Evolutionary conservation across 257 asterid genomes (phyloP), one percentile per base, ranked within the genome.

Genomic region (Penstemon newberryi): DNA sequence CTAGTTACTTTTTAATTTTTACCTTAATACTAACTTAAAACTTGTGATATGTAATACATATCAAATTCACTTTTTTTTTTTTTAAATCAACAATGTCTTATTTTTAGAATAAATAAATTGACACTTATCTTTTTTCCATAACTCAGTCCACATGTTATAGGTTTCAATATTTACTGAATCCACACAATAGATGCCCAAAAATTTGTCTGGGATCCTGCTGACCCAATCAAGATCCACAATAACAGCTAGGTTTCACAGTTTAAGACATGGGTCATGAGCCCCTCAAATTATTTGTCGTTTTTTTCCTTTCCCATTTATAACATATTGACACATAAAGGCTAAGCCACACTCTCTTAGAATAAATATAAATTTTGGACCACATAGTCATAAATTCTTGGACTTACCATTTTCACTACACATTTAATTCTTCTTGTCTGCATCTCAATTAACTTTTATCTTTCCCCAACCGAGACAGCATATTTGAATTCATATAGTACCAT

Each of bases 401-500:
- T 19, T 56, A 39, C 51, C 33, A 67, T n/a, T 67, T 69, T 64
- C 6, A 54, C 61, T 11, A 53, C 57, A 8, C 78, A 74, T 69
- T 81, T 7, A 77, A 71, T 74, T 79, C 63, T 58, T 43, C 8
- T 77, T 58, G 77, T 75, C 76, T 63, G 42, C 73, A 70, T 66
- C 71, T 15, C 64, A 56, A 45, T 38, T 62, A 69, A 71, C 78
- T 77, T 81, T 52, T 78, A 80, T 56, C 8, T 75, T 78, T 72
- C 70, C 73, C 70, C 56, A 76, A 50, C 53, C 56, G 76, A 42
- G 70, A 57, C 63, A 51, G 37, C 75, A 63, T 46, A 12, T 39
- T 11, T 58, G 53, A 38, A 52, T 71, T 58, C 79, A 73, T 76
- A 69, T 73, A 78, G 70, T 75, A 67, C 81, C 77, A 69, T 80